A percentile compares a stretch with the other conserved stretches of the same genome.
Evolutionary conservation across 441 rosid genomes (phyloP).

Genomic region (Macaranga tanarius): DNA sequence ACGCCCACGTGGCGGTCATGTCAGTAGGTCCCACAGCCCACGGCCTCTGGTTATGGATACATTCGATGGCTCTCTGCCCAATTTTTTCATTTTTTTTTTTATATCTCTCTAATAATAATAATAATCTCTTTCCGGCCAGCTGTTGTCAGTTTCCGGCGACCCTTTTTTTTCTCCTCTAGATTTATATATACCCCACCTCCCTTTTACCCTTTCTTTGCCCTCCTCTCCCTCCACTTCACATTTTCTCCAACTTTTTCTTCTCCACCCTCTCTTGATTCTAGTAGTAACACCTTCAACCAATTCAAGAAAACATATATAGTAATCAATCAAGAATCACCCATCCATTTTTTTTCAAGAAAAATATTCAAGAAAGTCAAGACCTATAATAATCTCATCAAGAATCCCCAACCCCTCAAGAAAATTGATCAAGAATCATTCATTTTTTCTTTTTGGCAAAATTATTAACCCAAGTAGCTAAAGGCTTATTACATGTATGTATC

Average conservation of each 20-base stretch:
- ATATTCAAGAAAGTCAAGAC: too few species aligned
- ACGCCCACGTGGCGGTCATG: constrained; percentile 69
- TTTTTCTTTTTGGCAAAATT: too few species aligned
- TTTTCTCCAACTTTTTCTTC: background rate
- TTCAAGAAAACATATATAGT: too few species aligned
- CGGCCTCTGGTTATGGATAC: constrained; percentile 43
- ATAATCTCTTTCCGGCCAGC: constrained; percentile 9
- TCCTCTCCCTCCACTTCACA: background rate
- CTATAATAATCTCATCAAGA: too few species aligned
- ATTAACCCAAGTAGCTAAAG: too few species aligned
- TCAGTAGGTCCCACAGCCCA: constrained; percentile 46
- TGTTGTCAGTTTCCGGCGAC: constrained; percentile 26
- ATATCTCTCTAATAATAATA: constrained; percentile 12
- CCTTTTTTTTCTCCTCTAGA: background rate
- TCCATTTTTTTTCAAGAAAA: background rate
- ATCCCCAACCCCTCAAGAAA: too few species aligned
- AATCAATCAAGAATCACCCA: too few species aligned
- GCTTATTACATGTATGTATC: background rate
- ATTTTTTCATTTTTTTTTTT: background rate
- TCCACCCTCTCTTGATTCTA: too few species aligned
- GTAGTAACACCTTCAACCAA: too few species aligned
- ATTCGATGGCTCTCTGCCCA: constrained; percentile 32
- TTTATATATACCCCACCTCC: constrained; percentile 20
- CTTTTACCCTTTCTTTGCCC: background rate
- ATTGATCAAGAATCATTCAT: too few species aligned